phyloP scores from a whole-genome alignment of 1,139 yeast genomes.

The Nakaseomyces glabratus region DNA sequence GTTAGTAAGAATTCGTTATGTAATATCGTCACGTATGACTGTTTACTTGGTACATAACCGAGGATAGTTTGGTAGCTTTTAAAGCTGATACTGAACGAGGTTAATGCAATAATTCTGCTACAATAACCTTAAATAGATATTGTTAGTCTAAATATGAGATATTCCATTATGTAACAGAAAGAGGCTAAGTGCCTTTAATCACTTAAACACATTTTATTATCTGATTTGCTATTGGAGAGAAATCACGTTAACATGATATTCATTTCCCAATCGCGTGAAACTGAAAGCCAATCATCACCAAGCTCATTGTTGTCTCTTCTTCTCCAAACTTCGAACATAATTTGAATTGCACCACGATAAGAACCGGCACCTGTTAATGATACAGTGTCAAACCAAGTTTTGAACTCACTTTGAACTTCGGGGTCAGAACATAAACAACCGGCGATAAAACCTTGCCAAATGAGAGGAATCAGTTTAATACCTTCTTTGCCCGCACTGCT shows the following conservation, averaged over 20 bases:
- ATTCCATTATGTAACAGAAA: too few species aligned
- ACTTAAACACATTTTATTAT: too few species aligned
- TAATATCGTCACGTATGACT: too few species aligned
- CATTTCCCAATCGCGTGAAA: slow-evolving; percentile 77
- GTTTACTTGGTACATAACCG: too few species aligned
- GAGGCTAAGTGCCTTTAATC: too few species aligned
- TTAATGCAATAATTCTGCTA: too few species aligned
- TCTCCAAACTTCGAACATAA: slow-evolving; percentile 82
- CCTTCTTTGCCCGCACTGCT: slow-evolving; percentile 3
- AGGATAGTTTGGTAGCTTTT: too few species aligned
- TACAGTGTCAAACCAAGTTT: slow-evolving; percentile 73
- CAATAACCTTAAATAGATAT: too few species aligned
- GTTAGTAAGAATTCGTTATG: too few species aligned
- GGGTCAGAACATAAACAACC: slow-evolving; percentile 69
- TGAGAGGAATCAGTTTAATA: slow-evolving; percentile 61
- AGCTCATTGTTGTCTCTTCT: slow-evolving; percentile 51
- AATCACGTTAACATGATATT: slow-evolving; percentile 51
- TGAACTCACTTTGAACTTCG: slow-evolving; percentile 55
- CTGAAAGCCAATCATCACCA: slow-evolving; percentile 69
- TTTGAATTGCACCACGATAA: slow-evolving; percentile 78
- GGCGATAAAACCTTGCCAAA: slow-evolving; percentile 87
- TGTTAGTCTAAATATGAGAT: too few species aligned
- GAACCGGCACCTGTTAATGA: slow-evolving; percentile 71
- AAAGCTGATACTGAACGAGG: too few species aligned
- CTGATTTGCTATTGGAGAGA: too few species aligned